phyloP scores from a whole-genome alignment of 75 land plant genomes.

The Azolla pinnata region DNA sequence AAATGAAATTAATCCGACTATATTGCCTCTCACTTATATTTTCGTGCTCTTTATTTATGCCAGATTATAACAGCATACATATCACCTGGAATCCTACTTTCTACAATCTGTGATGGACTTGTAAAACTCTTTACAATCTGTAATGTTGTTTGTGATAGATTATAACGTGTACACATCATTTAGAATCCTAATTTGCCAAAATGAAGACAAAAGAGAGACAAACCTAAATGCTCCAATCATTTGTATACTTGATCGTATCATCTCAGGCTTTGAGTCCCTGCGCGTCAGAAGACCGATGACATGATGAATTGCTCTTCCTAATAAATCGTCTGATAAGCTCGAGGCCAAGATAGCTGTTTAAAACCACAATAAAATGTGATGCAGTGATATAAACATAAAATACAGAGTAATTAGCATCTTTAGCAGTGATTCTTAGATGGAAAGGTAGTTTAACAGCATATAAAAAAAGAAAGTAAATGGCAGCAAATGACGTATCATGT shows the following conservation, averaged over 20 bases:
- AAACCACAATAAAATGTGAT: conserved; percentile 3
- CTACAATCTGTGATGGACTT: too few species aligned
- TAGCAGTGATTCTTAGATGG: neutral
- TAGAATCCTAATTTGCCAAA: conserved; percentile 1
- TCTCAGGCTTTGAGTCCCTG: conserved; percentile 61
- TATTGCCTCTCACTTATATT: too few species aligned
- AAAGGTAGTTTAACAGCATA: neutral
- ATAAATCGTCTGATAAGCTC: conserved; percentile 83
- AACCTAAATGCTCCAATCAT: conserved; percentile 98
- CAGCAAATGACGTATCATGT: too few species aligned
- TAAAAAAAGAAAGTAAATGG: neutral
- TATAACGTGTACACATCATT: too few species aligned
- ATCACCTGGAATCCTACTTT: too few species aligned
- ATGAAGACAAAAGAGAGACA: neutral
- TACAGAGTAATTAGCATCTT: too few species aligned
- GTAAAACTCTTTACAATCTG: too few species aligned
- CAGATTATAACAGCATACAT: too few species aligned
- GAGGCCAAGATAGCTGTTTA: conserved; percentile 72
- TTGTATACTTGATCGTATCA: conserved; percentile 88
- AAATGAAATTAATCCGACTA: too few species aligned
- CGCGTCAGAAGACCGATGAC: conserved; percentile 61
- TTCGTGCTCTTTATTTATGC: too few species aligned
- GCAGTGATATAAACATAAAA: too few species aligned
- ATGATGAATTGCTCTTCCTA: conserved; percentile 70
- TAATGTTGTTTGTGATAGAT: too few species aligned